A percentile compares a stretch with the other conserved stretches of the same genome.
phyloP scores from a whole-genome alignment of 768 basidiomycete species.

The Termitomyces heimii region DNA sequence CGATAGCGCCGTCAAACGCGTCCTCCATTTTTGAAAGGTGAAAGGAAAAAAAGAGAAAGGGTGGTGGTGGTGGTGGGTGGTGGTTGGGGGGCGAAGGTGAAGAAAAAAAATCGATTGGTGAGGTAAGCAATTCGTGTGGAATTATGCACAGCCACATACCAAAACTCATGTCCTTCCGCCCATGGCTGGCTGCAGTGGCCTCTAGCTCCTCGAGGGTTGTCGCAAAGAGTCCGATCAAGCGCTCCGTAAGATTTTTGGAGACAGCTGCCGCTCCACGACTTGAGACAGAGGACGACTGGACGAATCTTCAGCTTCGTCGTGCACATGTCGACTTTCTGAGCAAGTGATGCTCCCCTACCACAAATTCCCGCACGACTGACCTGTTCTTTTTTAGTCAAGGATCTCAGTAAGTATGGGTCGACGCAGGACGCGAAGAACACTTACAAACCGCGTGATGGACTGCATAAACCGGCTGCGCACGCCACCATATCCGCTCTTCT shows the following conservation, averaged over 20 bases:
- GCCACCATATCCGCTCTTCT: constrained; percentile 85
- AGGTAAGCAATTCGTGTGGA: constrained; percentile 46
- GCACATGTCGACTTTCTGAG: constrained; percentile 51
- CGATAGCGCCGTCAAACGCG: constrained; percentile 92
- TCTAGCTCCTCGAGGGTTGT: constrained; percentile 21
- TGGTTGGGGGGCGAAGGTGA: constrained; percentile 30
- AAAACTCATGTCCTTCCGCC: constrained; percentile 31
- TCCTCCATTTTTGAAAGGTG: constrained; percentile 70
- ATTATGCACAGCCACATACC: constrained; percentile 39
- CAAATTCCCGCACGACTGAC: neutral
- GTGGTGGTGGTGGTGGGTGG: constrained; percentile 26
- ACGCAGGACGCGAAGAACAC: constrained; percentile 60
- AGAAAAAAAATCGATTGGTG: constrained; percentile 46
- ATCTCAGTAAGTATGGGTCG: constrained; percentile 71
- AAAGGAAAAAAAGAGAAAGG: constrained; percentile 24
- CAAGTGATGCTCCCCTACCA: constrained; percentile 22
- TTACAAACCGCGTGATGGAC: constrained; percentile 66
- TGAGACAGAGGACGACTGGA: constrained; percentile 58
- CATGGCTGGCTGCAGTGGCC: constrained; percentile 28
- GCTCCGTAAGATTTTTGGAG: constrained; percentile 18
- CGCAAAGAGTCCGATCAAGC: constrained; percentile 7
- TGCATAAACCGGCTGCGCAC: constrained; percentile 62
- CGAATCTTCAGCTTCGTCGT: constrained; percentile 52
- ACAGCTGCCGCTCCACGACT: constrained; percentile 23
- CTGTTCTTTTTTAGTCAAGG: constrained; percentile 40